A percentile compares a stretch with the other conserved stretches of the same genome.
Conservation (phyloP, 2,329 filamentous ascomycete species). For the Parascedosporium putredinis region DNA sequence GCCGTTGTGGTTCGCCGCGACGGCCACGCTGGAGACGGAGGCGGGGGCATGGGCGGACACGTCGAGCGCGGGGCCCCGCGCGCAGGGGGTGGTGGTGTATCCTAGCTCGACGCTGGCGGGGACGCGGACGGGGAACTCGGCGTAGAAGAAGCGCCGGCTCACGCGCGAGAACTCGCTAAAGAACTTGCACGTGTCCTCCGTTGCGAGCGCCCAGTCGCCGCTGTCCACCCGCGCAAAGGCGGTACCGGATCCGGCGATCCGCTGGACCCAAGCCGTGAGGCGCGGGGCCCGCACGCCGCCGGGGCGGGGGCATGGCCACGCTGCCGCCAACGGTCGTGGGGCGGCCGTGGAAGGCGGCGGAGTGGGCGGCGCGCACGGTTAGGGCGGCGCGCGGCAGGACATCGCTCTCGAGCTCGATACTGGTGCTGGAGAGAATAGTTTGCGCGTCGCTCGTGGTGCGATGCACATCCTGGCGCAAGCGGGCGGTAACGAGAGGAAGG, state of each 20-base stretch:
- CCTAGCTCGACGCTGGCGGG: constrained; percentile 31
- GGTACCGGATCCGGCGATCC: constrained; percentile 20
- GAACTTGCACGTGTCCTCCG: constrained; percentile 20
- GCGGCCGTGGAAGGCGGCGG: constrained; percentile 14
- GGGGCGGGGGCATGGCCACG: constrained; percentile 15
- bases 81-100: constrained; percentile 23
- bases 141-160: constrained; percentile 19
- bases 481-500: constrained; percentile 25
- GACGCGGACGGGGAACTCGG: constrained; percentile 18
- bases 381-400: constrained; percentile 26
- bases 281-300: constrained; percentile 11
- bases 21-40: constrained; percentile 6
- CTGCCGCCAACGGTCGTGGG: constrained; percentile 28
- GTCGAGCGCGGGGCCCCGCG: constrained; percentile 19
- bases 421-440: constrained; percentile 10
- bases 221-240: constrained; percentile 30
- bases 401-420: constrained; percentile 26
- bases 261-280: not conserved
- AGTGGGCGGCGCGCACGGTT: constrained; percentile 25
- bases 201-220: constrained; percentile 26
- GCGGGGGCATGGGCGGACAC: constrained; percentile 21
- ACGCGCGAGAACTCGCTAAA: constrained; percentile 22
- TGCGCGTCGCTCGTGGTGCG: constrained; percentile 4
- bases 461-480: constrained; percentile 29
- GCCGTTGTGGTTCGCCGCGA: constrained; percentile 13